Evolutionary conservation across 177 flowering plant genomes (phyloP), one percentile per base, ranked within the genome.

Genomic region (Vitis hybrid): DNA sequence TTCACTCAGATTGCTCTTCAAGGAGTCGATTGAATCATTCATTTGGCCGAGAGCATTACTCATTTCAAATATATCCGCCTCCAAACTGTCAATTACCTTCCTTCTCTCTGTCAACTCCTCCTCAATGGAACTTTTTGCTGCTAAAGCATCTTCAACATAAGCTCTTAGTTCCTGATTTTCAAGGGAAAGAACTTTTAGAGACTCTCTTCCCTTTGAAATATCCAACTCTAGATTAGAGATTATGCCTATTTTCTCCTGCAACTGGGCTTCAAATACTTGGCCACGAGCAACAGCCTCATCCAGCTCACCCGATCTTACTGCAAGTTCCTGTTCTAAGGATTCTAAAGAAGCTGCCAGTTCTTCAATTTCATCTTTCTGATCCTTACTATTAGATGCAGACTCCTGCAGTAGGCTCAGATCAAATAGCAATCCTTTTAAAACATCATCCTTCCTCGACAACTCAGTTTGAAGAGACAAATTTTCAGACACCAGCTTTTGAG

Each of bases 351-450:
- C 83, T 60, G 60, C 57, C 70, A 95, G 73, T 75, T 87, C 81
- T 77, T 85, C 85, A 61, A 84, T 70, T 70, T 89, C 90, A 77
- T 91, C 92, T 72, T 87, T 85, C 72, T 84, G 85, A 70, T 91
- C 93, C 78, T 82, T 87, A 13, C 70, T 80, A 60, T 76, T 82
- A n/a, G 95, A 87, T 31, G 97, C 84, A 56, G 97, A 83, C 74
- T 93, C 99, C 76, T 95, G 98, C 80, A 95, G 79, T 75, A 90
- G 74, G 52, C 89, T 88, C 69, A 95, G 74, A 77, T 95, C 99
- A 87, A 90, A 93, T 65, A 67, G 71, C 67, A 93, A 68, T 49
- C 97, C 99, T 70, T 87, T 75, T 60, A 89, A 52, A 57, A 93
- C 74, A 7, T 87, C 94, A 68, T 91, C 97, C 79, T 93, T 95